Evolutionary conservation across 192 early-diverging fungal species (phyloP).

Genomic region (Linnemannia exigua): DNA sequence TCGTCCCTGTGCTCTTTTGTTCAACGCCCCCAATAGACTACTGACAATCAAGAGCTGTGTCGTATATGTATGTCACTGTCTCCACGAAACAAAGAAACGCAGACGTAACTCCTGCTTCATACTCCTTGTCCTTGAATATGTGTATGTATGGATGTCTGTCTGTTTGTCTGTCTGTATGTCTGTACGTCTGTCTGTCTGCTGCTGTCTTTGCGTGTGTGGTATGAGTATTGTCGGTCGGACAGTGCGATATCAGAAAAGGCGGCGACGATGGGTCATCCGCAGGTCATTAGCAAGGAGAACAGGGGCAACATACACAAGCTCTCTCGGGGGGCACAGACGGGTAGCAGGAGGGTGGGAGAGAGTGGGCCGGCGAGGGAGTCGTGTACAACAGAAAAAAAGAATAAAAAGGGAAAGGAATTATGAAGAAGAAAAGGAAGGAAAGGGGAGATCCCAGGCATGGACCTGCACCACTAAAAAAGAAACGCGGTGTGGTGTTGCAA

Average conservation of each 20-base stretch:
- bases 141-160: background rate
- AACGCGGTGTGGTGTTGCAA: background rate
- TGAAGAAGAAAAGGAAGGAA: background rate
- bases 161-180: too few species aligned
- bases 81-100: too few species aligned
- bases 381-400: conserved; percentile 2
- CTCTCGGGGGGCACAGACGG: conserved; percentile 2
- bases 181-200: too few species aligned
- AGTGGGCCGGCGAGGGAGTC: background rate
- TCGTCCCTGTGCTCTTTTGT: background rate
- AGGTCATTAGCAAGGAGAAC: background rate
- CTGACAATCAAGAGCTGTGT: background rate
- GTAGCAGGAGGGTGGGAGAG: background rate
- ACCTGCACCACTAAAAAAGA: background rate
- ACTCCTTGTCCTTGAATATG: background rate
- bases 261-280: background rate
- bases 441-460: background rate
- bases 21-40: background rate
- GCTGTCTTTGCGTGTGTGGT: background rate
- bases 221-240: background rate
- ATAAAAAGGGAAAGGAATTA: background rate
- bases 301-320: background rate
- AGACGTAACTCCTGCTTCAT: background rate
- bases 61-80: background rate
- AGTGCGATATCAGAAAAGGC: background rate